Base-by-base conservation (phyloP, 768 basidiomycete species). In the Clavaria fumosa region DNA sequence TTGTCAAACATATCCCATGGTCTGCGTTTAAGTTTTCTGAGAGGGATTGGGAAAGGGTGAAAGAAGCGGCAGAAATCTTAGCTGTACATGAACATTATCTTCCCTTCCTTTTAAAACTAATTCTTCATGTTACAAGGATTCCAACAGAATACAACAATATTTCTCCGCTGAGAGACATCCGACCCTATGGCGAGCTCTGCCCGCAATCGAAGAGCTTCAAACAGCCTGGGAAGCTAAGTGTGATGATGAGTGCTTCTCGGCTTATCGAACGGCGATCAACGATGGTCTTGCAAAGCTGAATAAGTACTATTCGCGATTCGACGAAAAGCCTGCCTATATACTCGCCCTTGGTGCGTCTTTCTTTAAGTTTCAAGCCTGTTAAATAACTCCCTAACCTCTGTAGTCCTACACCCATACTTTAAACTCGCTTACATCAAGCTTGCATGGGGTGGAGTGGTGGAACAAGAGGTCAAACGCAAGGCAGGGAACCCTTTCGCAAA, bases 371-470 rank as follows among this genome's bases (percentile, higher is more conserved):
- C n/a, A n/a, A n/a, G n/a, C n/a, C n/a, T n/a, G n/a, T 31, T 5
- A 5, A 28, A 37, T 12, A n/a, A 9, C 19, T 41, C 23, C 27
- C 20, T 4, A 19, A 15, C 14, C 9, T 33, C 30, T 23, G n/a
- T 31, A 54, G 52, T 48, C 1, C 34, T 56, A 9, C 53, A 59
- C 24, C 56, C 50, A 0, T 60, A 56, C 35, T 58, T 48, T 42
- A 58, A 57, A n/a, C 41, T 57, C 0, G 18, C 27, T 0, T 59
- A 54, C 37, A 52, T 53, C 3, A 14, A 49, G 30, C 7, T 45
- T 10, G 26, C 34, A 3, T 58, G 56, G 56, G 54, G 56, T 4
- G 46, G 56, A 4, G 36, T 40, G 0, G 34, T 47, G 1, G 56
- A 58, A 27, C 53, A 57, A 20, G 34, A 10, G 10, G 37, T 26